Conservation (phyloP, 1,284 basidiomycete genomes). For the Austroboletus novae-zelandiae region DNA sequence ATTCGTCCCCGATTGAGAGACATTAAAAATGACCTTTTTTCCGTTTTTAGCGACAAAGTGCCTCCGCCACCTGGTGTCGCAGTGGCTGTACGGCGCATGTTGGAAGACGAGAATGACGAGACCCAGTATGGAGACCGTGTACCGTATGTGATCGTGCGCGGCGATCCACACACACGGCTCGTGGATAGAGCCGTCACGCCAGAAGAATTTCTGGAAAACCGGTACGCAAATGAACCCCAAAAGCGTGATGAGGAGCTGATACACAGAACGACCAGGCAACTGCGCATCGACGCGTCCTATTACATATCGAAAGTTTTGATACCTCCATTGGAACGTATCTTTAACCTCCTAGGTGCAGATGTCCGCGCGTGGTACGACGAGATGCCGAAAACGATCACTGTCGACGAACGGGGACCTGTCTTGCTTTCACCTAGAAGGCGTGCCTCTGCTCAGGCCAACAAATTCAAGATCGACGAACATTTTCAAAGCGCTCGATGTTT, state of each 20-base stretch:
- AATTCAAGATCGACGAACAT: conserved; percentile 69
- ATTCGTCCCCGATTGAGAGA: background rate
- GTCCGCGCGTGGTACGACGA: conserved; percentile 86
- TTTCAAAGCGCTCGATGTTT: conserved; percentile 74
- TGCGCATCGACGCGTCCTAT: conserved; percentile 48
- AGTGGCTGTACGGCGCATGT: conserved; percentile 76
- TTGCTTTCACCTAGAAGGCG: conserved; percentile 48
- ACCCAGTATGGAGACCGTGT: conserved; percentile 92
- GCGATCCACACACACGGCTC: conserved; percentile 65
- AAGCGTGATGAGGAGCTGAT: background rate
- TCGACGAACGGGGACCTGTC: conserved; percentile 26
- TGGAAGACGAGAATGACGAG: conserved; percentile 79
- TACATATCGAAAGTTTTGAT: conserved; percentile 90
- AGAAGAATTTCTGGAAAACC: conserved; percentile 71
- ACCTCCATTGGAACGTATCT: conserved; percentile 86
- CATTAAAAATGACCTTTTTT: background rate
- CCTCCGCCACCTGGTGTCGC: conserved; percentile 89
- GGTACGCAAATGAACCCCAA: conserved; percentile 40
- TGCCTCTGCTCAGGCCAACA: conserved; percentile 30
- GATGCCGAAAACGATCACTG: conserved; percentile 65
- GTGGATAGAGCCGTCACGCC: conserved; percentile 84
- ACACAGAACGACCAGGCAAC: conserved; percentile 14
- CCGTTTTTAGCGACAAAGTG: conserved; percentile 63
- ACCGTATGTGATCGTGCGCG: conserved; percentile 83
- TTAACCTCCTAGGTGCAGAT: conserved; percentile 90